Base-by-base conservation (phyloP, 192 early-diverging fungal genomes). In the Pilobolus umbonatus region DNA sequence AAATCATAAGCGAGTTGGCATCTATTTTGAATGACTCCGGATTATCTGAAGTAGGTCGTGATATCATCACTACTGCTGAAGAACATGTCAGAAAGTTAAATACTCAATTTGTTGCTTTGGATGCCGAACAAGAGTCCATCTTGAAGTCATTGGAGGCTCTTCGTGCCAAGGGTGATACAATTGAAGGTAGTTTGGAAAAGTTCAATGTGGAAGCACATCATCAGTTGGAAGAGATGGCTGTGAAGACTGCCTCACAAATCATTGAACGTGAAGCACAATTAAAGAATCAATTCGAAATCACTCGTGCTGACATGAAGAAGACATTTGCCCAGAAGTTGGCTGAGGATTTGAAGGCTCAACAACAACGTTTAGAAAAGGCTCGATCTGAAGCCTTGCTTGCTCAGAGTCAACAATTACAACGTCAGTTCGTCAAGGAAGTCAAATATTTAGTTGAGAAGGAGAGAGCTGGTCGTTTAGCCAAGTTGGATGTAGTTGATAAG, bases 371-470 rank as follows among this genome's bases (percentile, higher is more conserved):
- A 51, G 73, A 58, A 19, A 68, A 79, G 61, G 76, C 80, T 34
- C 76, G 91, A 43, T 71, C 75, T n/a, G 55, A 65, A 22, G 82
- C 85, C 60, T 79, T 94, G 43, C 42, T 73, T 34, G 65, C 71
- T 25, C 89, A 95, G 67, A 80, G 80, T 34, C 75, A 79, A 48
- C 77, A 86, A 36, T 73, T 93, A 64, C 84, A 93, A 72, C 79
- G 87, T 43, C 78, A 78, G 49, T 98, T 89, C 80, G 74, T 85
- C 49, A 75, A 83, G 30, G 82, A 93, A 64, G 83, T 93, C 66
- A 87, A 85, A 50, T 71, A 74, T 19, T 74, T 85, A 29, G 87
- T 98, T 26, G 95, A 98, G 56, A 76, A 88, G 44, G 95, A 98
- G 76, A 87, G 95, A 55, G 83, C 82, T 19, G 92, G 91, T 14